Evolutionary conservation across 805 yeast genomes (phyloP).

Genomic region (Candida mattraensis): DNA sequence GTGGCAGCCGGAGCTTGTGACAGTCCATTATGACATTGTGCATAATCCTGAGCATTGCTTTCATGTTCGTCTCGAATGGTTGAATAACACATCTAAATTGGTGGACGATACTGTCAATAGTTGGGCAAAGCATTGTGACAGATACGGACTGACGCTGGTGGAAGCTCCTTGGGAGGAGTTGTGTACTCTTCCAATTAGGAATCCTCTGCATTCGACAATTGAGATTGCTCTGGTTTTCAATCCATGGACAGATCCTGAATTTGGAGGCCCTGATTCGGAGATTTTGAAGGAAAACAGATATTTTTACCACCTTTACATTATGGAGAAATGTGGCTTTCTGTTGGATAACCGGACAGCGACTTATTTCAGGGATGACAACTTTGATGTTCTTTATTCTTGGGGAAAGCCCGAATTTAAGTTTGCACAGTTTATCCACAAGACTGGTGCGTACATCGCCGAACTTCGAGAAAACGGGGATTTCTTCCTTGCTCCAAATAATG

Average conservation of each 20-base stretch:
- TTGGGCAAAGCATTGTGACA: slow-evolving; percentile 81
- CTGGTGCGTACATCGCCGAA: slow-evolving; percentile 91
- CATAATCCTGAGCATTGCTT: slow-evolving; percentile 95
- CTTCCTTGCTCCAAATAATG: slow-evolving; percentile 83
- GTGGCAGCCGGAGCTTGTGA: slow-evolving; percentile 71
- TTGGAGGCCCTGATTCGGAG: slow-evolving; percentile 33
- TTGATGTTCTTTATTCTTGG: slow-evolving; percentile 86
- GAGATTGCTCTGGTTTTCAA: slow-evolving; percentile 63
- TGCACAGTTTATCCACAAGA: slow-evolving; percentile 85
- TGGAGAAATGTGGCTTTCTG: slow-evolving; percentile 70
- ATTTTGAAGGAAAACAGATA: slow-evolving; percentile 53
- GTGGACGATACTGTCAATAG: slow-evolving; percentile 75
- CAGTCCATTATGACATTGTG: slow-evolving; percentile 86
- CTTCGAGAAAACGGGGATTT: slow-evolving; percentile 75
- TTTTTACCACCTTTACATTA: slow-evolving; percentile 74
- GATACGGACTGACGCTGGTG: slow-evolving; percentile 77
- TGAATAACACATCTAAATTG: slow-evolving; percentile 81
- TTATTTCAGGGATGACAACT: slow-evolving; percentile 48
- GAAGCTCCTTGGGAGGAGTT: slow-evolving; percentile 93
- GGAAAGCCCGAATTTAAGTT: slow-evolving; percentile 79
- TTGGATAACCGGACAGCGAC: slow-evolving; percentile 77
- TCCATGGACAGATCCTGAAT: slow-evolving; percentile 68
- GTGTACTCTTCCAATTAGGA: slow-evolving; percentile 67
- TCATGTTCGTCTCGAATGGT: slow-evolving; percentile 90
- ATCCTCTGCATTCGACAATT: slow-evolving; percentile 88